Base-by-base conservation (phyloP, 1,284 basidiomycete species). In the Leccinum angustisporum region DNA sequence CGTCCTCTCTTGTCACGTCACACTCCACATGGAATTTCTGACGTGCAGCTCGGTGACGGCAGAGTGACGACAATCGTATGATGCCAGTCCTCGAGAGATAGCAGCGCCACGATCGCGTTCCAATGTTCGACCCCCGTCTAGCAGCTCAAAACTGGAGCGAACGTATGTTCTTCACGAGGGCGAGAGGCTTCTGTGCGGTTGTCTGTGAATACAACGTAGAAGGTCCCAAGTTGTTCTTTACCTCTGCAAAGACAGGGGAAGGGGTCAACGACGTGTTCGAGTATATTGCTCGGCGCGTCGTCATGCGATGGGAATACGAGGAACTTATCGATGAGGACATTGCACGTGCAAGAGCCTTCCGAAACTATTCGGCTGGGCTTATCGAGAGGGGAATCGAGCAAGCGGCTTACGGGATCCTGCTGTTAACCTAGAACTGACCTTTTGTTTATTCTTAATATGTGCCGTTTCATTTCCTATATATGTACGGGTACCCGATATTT, bases 161-260 rank as follows among this genome's bases (percentile, higher is more conserved):
- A 27, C 27, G 27, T 27, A 27, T 27, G 27, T 27, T 27, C 27
- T 27, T 27, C 27, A 27, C 27, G 27, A 27, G 27, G 27, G 27
- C 4, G 27, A 27, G 27, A 27, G 27, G 27, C 27, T 27, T 27
- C 27, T 27, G 27, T 27, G 27, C 27, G 27, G 27, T 27, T 27
- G 27, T 27, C 27, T 27, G 27, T 27, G 27, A 27, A 27, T 27
- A 27, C 27, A 27, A 27, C 27, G 27, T 27, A 27, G 27, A 21
- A 2, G 82, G 87, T 2, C 86, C 88, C 0, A 82, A 79, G 66
- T 74, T 90, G 6, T 90, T 91, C 73, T 86, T 88, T 69, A 84
- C 88, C 8, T 89, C 86, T 1, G 90, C 90, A 4, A 89, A 89
- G 73, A 90, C 87, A 11, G 89, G 90, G 0, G 80, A 82, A 54